Base-by-base conservation (phyloP, 495 filamentous ascomycete genomes). In the Neurospora intermedia region DNA sequence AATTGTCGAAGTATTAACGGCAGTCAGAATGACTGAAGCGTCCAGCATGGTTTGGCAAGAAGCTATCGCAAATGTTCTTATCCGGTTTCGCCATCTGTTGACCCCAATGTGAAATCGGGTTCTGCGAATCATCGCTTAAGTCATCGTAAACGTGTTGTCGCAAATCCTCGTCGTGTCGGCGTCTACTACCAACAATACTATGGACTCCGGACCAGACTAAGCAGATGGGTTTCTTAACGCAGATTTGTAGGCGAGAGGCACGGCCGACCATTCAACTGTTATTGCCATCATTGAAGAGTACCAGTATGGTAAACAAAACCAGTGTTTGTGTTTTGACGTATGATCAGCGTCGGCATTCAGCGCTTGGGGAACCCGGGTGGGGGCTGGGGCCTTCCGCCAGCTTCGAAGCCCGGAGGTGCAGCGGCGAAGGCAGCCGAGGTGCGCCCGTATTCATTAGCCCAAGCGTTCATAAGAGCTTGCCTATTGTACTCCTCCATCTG, bases 381-480 rank as follows among this genome's bases (percentile, higher is more conserved):
- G 27, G 54, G 54, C 54, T 66, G 54, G 15, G 54, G 27, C 15
- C 54, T 66, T 10, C 54, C 54, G 27, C 54, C 27, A 66, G 54
- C 27, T 66, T 31, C 54, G 27, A 66, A 66, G 54, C 54, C 54
- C 15, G 54, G 54, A 66, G 54, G 54, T 66, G 54, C 54, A 15
- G 27, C 27, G 35, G 54, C 27, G 15, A 66, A 66, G 27, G 54
- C 54, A 66, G 54, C 54, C 16, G 54, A 66, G 15, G 27, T 18
- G 54, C 54, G 54, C 54, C 27, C 70, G 40, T 35, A 71, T 23
- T 31, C 40, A n/a, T 74, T 59, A 69, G 41, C n/a, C 77, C 74
- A 77, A 66, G 62, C 74, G 41, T 48, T 73, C 69, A 73, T 70
- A 11, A 62, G 69, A 9, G 59, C 72, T 43, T 73, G 72, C 27